Evolutionary conservation across 768 basidiomycete species (phyloP).

Genomic region (Pleurotus eryngii): DNA sequence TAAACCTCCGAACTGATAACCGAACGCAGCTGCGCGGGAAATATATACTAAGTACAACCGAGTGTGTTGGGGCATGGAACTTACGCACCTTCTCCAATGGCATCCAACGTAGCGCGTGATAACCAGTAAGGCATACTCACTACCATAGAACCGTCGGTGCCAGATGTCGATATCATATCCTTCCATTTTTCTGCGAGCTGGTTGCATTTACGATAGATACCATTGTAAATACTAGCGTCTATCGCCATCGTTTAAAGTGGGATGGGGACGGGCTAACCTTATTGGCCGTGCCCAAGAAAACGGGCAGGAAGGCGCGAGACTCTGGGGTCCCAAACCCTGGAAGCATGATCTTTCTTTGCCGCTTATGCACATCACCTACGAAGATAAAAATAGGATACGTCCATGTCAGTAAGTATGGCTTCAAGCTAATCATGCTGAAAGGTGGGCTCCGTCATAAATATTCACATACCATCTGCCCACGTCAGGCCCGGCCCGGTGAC

Average conservation of each 20-base stretch:
- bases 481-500: slow-evolving; percentile 48
- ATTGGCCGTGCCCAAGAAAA: slow-evolving; percentile 42
- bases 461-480: slow-evolving; percentile 49
- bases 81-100: slow-evolving; percentile 44
- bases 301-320: slow-evolving; percentile 44
- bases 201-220: neutral
- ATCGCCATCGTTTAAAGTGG: slow-evolving; percentile 7
- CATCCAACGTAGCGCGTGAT: slow-evolving; percentile 47
- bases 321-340: slow-evolving; percentile 54
- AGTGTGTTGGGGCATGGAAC: neutral
- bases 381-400: neutral
- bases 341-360: slow-evolving; percentile 53
- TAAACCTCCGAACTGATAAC: slow-evolving; percentile 55
- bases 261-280: slow-evolving; percentile 29
- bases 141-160: slow-evolving; percentile 33
- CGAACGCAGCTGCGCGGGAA: slow-evolving; percentile 40
- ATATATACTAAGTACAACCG: neutral
- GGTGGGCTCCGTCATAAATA: neutral
- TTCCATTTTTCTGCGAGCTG: slow-evolving; percentile 51
- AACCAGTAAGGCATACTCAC: slow-evolving; percentile 51
- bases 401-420: neutral
- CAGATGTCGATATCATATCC: slow-evolving; percentile 39
- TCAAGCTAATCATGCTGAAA: neutral
- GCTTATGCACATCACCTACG: slow-evolving; percentile 43
- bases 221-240: slow-evolving; percentile 8